Evolutionary conservation across 225 moss, liverwort and hornwort genomes (phyloP), one percentile per base, ranked within the genome.

Genomic region (Bryum argenteum): DNA sequence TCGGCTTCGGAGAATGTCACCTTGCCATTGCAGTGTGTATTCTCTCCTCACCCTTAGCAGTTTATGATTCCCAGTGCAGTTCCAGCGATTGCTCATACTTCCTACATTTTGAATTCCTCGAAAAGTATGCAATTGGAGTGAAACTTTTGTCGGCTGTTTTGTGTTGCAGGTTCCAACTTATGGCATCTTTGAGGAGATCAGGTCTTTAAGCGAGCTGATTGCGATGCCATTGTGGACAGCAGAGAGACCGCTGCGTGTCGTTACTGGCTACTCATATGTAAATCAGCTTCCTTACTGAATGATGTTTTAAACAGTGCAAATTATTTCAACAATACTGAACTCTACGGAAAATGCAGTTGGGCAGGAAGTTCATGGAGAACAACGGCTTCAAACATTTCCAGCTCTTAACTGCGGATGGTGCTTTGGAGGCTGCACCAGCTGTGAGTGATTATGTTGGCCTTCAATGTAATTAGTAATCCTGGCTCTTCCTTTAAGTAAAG

Each of bases 351-450:
- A n/a, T n/a, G 45, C 90, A 96, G 79, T 81, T 96, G 61, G 96
- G 93, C 40, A 69, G 68, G 61, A 91, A 86, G 50, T 93, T 93
- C 67, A 67, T 96, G 82, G 61, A 69, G 41, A 87, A 89, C 1
- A 85, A 89, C 59, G 91, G 93, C 11, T 79, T 96, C 2, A 78
- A 86, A 40, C 82, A 96, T 80, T 87, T 93, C 50, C 77, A 74
- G 42, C 82, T 96, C 21, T 91, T 85, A 66, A 89, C 84, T 28
- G 93, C 91, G 41, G 96, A 96, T 73, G 96, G 96, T 66, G 96
- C 96, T 41, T 83, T 96, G 79, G 96, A 93, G 82, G 96, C 91
- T 59, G 91, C 93, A 26, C 96, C 96, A 50, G 93, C 93, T 41
- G 89, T 91, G 82, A 81, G 85, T 78, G 60, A 61, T 54, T 62